These are phyloP conservation scores for Cicer judaicum DNA, from an alignment of 306 rosid species.

Conservation along the genomic window DNA sequence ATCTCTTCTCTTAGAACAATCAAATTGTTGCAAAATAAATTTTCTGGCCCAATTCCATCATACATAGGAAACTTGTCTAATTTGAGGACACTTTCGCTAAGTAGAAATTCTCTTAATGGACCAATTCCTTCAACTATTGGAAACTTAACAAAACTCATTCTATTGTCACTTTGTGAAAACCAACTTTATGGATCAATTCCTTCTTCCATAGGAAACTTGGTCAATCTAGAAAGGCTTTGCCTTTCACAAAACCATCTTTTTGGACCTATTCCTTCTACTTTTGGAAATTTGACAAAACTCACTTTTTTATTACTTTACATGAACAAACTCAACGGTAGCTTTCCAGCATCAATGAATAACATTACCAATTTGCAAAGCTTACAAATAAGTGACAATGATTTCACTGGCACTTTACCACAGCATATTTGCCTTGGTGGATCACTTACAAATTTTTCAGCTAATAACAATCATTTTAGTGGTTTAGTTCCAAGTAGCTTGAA, in stretches of 20 bases:
- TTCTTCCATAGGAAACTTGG: slow-evolving; percentile 44
- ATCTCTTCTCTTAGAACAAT: slow-evolving; percentile 33
- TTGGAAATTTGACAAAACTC: slow-evolving; percentile 45
- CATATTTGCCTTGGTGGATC: slow-evolving; percentile 41
- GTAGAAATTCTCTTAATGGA: slow-evolving; percentile 7
- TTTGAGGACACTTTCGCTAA: slow-evolving; percentile 27
- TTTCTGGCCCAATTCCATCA: slow-evolving; percentile 41
- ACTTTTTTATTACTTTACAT: not conserved
- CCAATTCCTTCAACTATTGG: slow-evolving; percentile 49
- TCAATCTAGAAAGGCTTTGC: slow-evolving; percentile 14
- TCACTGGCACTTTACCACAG: slow-evolving; percentile 45
- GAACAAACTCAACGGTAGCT: slow-evolving; percentile 37
- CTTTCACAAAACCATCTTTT: slow-evolving; percentile 23
- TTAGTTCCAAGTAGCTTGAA: slow-evolving; percentile 43
- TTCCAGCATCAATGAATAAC: slow-evolving; percentile 12
- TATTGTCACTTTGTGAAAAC: not conserved
- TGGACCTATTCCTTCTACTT: slow-evolving; percentile 41
- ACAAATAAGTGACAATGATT: slow-evolving; percentile 24
- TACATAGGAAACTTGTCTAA: slow-evolving; percentile 42
- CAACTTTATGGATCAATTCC: slow-evolving; percentile 46
- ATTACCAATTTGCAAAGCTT: slow-evolving; percentile 31
- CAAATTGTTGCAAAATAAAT: not conserved
- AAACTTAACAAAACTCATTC: slow-evolving; percentile 44
- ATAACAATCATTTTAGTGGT: slow-evolving; percentile 33
- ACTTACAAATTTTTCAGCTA: slow-evolving; percentile 26